phyloP scores from a whole-genome alignment of 345 rosid species.

The Hypericum perforatum region DNA sequence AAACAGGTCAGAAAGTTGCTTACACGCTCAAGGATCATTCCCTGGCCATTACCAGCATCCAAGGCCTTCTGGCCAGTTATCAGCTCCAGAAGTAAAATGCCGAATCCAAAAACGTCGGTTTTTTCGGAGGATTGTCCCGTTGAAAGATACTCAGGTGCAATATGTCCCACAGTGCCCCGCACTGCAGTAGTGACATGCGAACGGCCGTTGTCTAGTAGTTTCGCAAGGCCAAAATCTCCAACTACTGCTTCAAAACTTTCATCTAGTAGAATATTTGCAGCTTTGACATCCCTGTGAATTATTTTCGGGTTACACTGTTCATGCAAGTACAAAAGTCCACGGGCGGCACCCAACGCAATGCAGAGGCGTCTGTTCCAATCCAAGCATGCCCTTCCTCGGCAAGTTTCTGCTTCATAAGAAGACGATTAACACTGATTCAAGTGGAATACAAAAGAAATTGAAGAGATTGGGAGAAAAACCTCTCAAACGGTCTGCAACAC shows the following conservation, averaged over 20 bases:
- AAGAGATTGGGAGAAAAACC: slow-evolving; percentile 28
- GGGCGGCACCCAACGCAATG: slow-evolving; percentile 75
- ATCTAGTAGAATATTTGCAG: slow-evolving; percentile 85
- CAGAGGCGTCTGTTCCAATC: slow-evolving; percentile 74
- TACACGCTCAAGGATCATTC: slow-evolving; percentile 87
- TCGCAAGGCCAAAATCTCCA: slow-evolving; percentile 92
- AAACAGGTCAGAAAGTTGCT: slow-evolving; percentile 11
- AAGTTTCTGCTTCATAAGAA: slow-evolving; percentile 30
- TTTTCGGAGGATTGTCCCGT: slow-evolving; percentile 96
- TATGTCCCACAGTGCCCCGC: slow-evolving; percentile 91
- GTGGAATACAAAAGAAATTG: background rate
- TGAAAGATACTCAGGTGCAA: slow-evolving; percentile 94
- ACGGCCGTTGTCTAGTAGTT: slow-evolving; percentile 70
- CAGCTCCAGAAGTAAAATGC: slow-evolving; percentile 85
- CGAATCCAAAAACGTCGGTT: slow-evolving; percentile 92
- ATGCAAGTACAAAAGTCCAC: slow-evolving; percentile 89
- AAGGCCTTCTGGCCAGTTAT: slow-evolving; percentile 86
- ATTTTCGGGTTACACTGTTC: slow-evolving; percentile 93
- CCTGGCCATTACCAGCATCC: slow-evolving; percentile 79
- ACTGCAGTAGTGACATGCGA: slow-evolving; percentile 94
- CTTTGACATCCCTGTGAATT: slow-evolving; percentile 92
- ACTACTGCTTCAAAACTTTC: slow-evolving; percentile 91
- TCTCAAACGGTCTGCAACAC: slow-evolving; percentile 84
- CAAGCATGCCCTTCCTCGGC: slow-evolving; percentile 54
- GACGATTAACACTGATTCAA: background rate